phyloP scores from a whole-genome alignment of 305 asterid species.

The Solanum chacoense region DNA sequence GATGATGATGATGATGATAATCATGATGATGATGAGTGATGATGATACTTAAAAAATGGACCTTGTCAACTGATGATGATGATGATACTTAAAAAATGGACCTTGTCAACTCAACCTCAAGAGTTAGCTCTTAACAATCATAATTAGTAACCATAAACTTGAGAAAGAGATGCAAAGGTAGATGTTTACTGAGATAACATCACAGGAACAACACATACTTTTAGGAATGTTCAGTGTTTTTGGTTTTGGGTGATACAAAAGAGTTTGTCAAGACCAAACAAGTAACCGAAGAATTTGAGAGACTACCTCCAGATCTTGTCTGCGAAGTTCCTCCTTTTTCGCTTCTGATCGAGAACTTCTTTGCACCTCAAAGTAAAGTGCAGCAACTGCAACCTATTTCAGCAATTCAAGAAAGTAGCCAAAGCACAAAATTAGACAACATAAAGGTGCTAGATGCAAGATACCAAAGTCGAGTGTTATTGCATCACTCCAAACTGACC shows the following conservation, averaged over 20 bases:
- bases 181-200: background rate
- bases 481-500: background rate
- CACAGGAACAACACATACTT: background rate
- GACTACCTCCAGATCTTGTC: constrained; percentile 71
- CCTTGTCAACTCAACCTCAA: background rate
- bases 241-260: background rate
- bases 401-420: background rate
- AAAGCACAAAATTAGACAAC: background rate
- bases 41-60: background rate
- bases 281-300: background rate
- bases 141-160: background rate
- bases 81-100: background rate
- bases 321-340: constrained; percentile 75
- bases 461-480: background rate
- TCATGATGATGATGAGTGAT: too few species aligned
- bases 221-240: background rate
- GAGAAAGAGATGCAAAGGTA: background rate
- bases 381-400: constrained; percentile 77
- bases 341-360: constrained; percentile 92
- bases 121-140: background rate
- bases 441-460: background rate
- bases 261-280: background rate
- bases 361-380: constrained; percentile 75
- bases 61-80: background rate
- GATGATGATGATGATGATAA: too few species aligned